Conservation (phyloP, 2,329 filamentous ascomycete species). For the Penicillium janthinellum region DNA sequence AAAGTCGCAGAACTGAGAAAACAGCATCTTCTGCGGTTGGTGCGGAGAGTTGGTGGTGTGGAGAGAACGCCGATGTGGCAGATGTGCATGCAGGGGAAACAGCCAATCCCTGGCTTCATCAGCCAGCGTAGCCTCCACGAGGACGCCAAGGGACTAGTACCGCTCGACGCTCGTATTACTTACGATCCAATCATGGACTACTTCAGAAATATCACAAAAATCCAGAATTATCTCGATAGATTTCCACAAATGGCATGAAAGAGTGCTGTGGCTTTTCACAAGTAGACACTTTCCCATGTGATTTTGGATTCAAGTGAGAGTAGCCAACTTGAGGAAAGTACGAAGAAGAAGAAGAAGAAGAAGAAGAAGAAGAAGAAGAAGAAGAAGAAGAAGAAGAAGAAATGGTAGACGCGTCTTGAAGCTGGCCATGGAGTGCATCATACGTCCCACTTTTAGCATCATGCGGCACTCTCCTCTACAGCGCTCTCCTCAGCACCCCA, state of each 20-base stretch:
- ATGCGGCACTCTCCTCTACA: background rate
- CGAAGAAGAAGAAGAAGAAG: too few species aligned
- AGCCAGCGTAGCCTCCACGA: constrained; percentile 9
- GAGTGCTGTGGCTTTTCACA: background rate
- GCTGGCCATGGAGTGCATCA: background rate
- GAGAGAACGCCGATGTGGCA: background rate
- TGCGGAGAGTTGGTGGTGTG: background rate
- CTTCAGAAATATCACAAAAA: too few species aligned
- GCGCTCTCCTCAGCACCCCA: constrained; percentile 46
- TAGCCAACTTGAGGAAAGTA: background rate
- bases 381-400: background rate
- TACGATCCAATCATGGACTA: background rate
- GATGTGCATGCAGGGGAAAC: background rate
- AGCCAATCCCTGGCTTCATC: constrained; percentile 8
- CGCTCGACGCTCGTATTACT: background rate
- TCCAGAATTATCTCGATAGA: background rate
- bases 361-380: too few species aligned
- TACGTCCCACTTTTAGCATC: background rate
- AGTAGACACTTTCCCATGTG: background rate
- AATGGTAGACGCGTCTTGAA: background rate
- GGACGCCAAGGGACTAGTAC: background rate
- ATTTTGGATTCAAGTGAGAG: background rate
- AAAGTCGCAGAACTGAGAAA: background rate
- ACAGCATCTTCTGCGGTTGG: background rate
- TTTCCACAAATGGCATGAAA: background rate